phyloP scores from a whole-genome alignment of 164 flowering plant genomes.

The Buxus sempervirens region DNA sequence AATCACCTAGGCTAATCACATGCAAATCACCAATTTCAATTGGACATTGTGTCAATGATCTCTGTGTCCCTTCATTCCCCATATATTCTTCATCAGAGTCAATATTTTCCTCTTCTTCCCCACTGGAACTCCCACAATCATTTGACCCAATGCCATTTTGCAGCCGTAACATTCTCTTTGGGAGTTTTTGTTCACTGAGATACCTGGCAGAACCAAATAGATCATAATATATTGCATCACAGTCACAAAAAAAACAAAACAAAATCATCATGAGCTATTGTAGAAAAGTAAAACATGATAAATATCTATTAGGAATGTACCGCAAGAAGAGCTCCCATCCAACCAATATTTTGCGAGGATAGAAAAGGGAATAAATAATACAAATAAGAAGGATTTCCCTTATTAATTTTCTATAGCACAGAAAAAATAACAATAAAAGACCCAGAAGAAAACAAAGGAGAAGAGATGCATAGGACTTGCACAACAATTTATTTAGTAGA shows the following conservation, averaged over 20 bases:
- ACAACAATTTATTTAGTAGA: no score
- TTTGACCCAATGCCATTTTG: slow-evolving; percentile 37
- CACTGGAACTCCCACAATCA: slow-evolving; percentile 36
- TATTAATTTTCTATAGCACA: no score
- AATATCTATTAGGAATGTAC: background rate
- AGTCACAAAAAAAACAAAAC: background rate
- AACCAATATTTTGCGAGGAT: background rate
- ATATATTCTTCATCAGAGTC: slow-evolving; percentile 38
- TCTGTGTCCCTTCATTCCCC: slow-evolving; percentile 22
- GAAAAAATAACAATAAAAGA: no score
- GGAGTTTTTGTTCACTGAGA: slow-evolving; percentile 68
- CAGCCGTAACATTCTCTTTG: slow-evolving; percentile 51
- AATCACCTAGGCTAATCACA: slow-evolving; percentile 61
- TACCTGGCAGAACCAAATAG: slow-evolving; percentile 42
- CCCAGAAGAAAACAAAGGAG: no score
- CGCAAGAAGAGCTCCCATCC: background rate
- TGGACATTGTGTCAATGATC: slow-evolving; percentile 29
- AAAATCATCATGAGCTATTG: background rate
- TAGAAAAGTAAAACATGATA: background rate
- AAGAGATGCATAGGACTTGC: no score
- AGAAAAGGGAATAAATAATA: no score
- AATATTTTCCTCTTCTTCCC: slow-evolving; percentile 36
- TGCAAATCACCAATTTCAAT: slow-evolving; percentile 52
- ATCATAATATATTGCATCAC: background rate
- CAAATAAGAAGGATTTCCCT: no score